Conservation (phyloP, 2,329 filamentous ascomycete species). For the Colletotrichum sp. region DNA sequence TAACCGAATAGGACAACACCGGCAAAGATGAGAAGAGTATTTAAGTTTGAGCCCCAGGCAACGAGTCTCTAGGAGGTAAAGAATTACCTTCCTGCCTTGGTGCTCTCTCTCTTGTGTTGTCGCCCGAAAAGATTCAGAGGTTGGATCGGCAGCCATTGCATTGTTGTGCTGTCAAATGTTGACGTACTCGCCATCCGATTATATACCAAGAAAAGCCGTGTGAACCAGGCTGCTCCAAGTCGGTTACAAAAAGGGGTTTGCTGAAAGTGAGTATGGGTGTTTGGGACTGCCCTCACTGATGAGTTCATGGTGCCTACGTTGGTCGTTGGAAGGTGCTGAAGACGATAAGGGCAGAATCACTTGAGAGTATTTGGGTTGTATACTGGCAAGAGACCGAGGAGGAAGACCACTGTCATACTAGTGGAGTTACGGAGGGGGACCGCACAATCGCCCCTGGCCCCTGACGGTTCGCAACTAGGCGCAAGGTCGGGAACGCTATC, state of each 20-base stretch:
- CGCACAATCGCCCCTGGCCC: not conserved
- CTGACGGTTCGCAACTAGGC: not conserved
- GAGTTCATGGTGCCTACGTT: not conserved
- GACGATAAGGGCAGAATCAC: not conserved
- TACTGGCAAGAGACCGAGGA: not conserved
- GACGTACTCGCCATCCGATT: not conserved
- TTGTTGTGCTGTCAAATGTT: not conserved
- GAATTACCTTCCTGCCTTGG: not conserved
- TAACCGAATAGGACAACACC: not conserved
- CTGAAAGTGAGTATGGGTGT: not conserved
- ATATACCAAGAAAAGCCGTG: not conserved
- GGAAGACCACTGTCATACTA: not conserved
- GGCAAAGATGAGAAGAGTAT: not conserved
- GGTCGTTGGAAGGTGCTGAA: not conserved
- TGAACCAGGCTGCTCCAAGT: not conserved
- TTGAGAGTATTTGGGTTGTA: not conserved
- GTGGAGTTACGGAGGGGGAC: no score
- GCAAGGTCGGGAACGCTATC: not conserved
- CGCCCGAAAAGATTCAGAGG: not conserved
- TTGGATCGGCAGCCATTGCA: not conserved
- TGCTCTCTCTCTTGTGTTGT: not conserved
- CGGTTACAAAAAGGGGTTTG: accelerated
- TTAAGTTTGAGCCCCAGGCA: not conserved
- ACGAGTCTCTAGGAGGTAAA: not conserved
- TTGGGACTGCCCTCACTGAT: not conserved